Percentiles rank a stretch among this genome's conserved stretches.
Evolutionary conservation across 345 rosid species (phyloP).

Genomic region (Limnanthes douglasii): DNA sequence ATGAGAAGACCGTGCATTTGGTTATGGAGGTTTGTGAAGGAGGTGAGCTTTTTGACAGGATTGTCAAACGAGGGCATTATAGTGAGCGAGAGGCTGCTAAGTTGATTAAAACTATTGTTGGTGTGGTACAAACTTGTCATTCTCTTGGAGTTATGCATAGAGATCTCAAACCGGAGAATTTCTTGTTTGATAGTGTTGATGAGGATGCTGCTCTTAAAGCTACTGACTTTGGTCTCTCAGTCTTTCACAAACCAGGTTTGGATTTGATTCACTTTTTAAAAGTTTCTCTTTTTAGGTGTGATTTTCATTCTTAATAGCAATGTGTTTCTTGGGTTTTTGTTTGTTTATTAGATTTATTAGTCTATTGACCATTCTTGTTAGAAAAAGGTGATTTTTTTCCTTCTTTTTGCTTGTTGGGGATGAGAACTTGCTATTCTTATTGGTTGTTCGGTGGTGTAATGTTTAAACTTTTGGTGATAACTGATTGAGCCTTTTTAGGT

Average conservation of each 20-base stretch:
- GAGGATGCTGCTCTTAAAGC: conserved; percentile 76
- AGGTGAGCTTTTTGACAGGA: conserved; percentile 67
- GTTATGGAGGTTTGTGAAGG: conserved; percentile 85
- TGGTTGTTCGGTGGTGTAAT: no score
- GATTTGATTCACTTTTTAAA: background rate
- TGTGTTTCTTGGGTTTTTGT: background rate
- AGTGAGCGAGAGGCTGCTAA: conserved; percentile 70
- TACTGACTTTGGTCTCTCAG: conserved; percentile 74
- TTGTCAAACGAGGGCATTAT: conserved; percentile 52
- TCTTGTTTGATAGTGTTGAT: conserved; percentile 37
- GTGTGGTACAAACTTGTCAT: conserved; percentile 64
- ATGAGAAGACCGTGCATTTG: conserved; percentile 29
- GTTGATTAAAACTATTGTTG: conserved; percentile 65
- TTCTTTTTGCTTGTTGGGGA: no score
- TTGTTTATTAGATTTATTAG: no score
- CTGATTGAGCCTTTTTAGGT: no score
- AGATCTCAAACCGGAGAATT: conserved; percentile 77
- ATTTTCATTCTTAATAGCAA: background rate
- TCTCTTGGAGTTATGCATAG: conserved; percentile 69
- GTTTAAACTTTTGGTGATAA: no score
- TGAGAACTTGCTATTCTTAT: no score
- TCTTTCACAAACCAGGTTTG: conserved; percentile 56
- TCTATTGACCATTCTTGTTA: background rate
- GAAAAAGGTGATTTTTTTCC: background rate
- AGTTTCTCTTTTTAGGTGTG: background rate